Conservation (phyloP, 108 stramenopile genomes). For the Licmophora abbreviata region DNA sequence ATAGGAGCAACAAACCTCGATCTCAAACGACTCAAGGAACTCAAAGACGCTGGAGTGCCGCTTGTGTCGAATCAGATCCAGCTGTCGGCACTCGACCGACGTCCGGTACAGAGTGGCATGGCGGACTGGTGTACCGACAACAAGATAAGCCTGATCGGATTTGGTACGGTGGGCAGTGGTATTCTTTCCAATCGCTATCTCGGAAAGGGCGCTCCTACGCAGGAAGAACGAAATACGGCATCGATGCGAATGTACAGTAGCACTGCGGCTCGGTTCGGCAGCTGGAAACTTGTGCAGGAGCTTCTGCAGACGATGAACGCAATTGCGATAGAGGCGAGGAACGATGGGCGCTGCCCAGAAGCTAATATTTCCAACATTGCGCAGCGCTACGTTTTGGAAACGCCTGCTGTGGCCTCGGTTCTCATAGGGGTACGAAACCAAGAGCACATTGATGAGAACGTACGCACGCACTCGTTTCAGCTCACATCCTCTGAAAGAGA, state of each 20-base stretch:
- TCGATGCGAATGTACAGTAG: conserved; percentile 44
- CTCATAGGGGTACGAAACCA: conserved; percentile 46
- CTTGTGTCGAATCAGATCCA: conserved; percentile 47
- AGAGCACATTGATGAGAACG: conserved; percentile 38
- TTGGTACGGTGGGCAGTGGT: conserved; percentile 46
- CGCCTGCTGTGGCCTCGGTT: conserved; percentile 28
- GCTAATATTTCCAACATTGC: conserved; percentile 39
- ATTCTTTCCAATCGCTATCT: conserved; percentile 35
- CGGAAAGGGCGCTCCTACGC: conserved; percentile 18
- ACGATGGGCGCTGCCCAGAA: conserved; percentile 27
- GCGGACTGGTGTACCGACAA: conserved; percentile 39
- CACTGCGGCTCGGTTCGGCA: conserved; percentile 35
- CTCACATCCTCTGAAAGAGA: conserved; percentile 31
- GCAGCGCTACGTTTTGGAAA: conserved; percentile 49
- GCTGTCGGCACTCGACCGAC: conserved; percentile 35
- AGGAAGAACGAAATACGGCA: conserved; percentile 19
- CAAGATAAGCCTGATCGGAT: conserved; percentile 33
- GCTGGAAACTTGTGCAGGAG: conserved; percentile 45
- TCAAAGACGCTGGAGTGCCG: conserved; percentile 37
- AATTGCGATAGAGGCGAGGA: conserved; percentile 21
- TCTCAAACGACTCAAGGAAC: conserved; percentile 29
- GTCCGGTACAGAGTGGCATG: conserved; percentile 42
- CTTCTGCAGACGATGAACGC: conserved; percentile 35
- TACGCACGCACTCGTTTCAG: conserved; percentile 30
- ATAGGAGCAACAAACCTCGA: conserved; percentile 57